These are phyloP conservation scores for Pseudocercospora macadamiae DNA, from an alignment of 2,329 filamentous ascomycete genomes.

Conservation along the genomic window DNA sequence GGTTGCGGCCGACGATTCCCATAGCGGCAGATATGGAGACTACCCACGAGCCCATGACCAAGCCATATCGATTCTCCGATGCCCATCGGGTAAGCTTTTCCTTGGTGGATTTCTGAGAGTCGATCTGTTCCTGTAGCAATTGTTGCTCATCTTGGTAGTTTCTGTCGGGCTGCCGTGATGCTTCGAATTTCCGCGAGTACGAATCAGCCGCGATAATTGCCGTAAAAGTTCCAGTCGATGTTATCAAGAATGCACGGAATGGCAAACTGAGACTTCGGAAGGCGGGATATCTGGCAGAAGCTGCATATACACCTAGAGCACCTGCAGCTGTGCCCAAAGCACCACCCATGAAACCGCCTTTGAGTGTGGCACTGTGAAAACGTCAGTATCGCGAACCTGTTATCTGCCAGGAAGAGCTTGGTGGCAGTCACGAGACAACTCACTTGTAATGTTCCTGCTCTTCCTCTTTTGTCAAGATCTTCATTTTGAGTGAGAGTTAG, in stretches of 20 bases:
- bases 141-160: slow-evolving; percentile 67
- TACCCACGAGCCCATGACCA: slow-evolving; percentile 81
- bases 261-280: slow-evolving; percentile 84
- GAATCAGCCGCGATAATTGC: slow-evolving; percentile 82
- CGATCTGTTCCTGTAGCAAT: slow-evolving; percentile 58
- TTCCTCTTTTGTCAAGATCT: slow-evolving; percentile 93
- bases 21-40: slow-evolving; percentile 77
- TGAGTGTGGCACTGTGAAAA: slow-evolving; percentile 65
- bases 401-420: slow-evolving; percentile 8
- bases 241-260: slow-evolving; percentile 87
- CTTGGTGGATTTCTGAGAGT: slow-evolving; percentile 58
- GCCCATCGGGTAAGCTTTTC: slow-evolving; percentile 73
- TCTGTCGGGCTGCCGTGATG: slow-evolving; percentile 66
- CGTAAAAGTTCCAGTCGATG: slow-evolving; percentile 78
- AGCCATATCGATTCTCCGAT: slow-evolving; percentile 78
- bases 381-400: slow-evolving; percentile 14
- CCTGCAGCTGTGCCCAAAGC: slow-evolving; percentile 69
- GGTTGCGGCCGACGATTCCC: slow-evolving; percentile 75
- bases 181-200: slow-evolving; percentile 72
- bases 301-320: slow-evolving; percentile 66
- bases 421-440: slow-evolving; percentile 29
- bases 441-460: slow-evolving; percentile 81
- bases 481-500: slow-evolving; percentile 62
- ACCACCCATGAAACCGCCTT: slow-evolving; percentile 77
- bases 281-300: slow-evolving; percentile 71